Base-by-base conservation (phyloP, 108 stramenopile genomes). In the Conticribra guillardii region DNA sequence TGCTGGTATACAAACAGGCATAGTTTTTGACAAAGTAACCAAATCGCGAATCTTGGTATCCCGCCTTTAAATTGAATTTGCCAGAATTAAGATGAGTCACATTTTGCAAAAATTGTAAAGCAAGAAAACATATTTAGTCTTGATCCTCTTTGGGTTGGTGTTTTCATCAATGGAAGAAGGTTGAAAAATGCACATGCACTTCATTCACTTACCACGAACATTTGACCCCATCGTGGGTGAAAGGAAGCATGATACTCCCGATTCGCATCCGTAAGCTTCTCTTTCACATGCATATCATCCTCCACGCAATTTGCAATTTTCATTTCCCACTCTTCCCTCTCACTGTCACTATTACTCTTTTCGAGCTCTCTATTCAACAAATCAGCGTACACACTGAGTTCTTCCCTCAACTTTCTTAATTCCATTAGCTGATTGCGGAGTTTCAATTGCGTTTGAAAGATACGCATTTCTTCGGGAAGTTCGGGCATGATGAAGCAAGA, bases 21-120 rank as follows among this genome's bases (percentile, higher is more conserved):
- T 98, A 98, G 80, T 93, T 95, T 59, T 88, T 82, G 26, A 96
- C 94, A 77, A 93, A 93, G 57, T 91, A 95, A 4, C 96, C 93
- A 73, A 98, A 96, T 0, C 96, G 82, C 44, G 94, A 96, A 73
- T 94, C 95, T 84, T 98, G 96, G 74, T 96, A 95, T 21, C 97
- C 97, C 29, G 96, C 89, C 82, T 92, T 82, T 28, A 30, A 29
- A 47, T 49, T 21, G 69, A 95, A 96, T 34, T n/a, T n/a, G n/a
- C n/a, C n/a, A n/a, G n/a, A n/a, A n/a, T n/a, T n/a, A n/a, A n/a
- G n/a, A n/a, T n/a, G n/a, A n/a, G n/a, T n/a, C n/a, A n/a, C n/a
- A n/a, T n/a, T n/a, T n/a, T n/a, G n/a, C n/a, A n/a, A n/a, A n/a
- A n/a, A n/a, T n/a, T n/a, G n/a, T n/a, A n/a, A n/a, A n/a, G n/a